Evolutionary conservation across 768 basidiomycete genomes (phyloP).

Genomic region (Leccinellum luteum): DNA sequence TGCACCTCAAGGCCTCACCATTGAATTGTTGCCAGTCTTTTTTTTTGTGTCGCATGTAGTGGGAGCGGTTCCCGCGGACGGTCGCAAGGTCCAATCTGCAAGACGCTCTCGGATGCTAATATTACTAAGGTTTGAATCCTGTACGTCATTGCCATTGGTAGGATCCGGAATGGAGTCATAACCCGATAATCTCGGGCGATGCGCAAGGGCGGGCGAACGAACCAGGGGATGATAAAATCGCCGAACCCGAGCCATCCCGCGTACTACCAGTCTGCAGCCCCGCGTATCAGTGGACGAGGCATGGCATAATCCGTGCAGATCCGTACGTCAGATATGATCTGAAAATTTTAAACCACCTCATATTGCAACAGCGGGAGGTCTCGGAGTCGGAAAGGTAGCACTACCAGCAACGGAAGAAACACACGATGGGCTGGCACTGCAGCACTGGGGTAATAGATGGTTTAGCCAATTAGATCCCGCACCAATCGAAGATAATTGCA

Average conservation of each 20-base stretch:
- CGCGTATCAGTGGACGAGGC: not conserved
- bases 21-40: not conserved
- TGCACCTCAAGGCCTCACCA: no score
- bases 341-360: not conserved
- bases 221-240: not conserved
- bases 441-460: no score
- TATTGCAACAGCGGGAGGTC: not conserved
- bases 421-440: no score
- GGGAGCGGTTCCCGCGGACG: not conserved
- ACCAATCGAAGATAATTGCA: not conserved
- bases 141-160: slow-evolving; percentile 5
- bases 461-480: not conserved
- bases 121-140: not conserved
- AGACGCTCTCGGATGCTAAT: no score
- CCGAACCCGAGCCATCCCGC: not conserved
- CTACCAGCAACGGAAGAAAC: no score
- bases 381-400: not conserved
- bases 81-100: not conserved
- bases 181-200: not conserved
- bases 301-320: not conserved
- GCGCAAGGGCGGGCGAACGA: not conserved
- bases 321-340: not conserved
- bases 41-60: not conserved
- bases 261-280: not conserved
- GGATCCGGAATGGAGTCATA: slow-evolving; percentile 15